These are phyloP conservation scores for Diddensiella transvaalensis DNA, from an alignment of 805 yeast species.

Conservation along the genomic window DNA sequence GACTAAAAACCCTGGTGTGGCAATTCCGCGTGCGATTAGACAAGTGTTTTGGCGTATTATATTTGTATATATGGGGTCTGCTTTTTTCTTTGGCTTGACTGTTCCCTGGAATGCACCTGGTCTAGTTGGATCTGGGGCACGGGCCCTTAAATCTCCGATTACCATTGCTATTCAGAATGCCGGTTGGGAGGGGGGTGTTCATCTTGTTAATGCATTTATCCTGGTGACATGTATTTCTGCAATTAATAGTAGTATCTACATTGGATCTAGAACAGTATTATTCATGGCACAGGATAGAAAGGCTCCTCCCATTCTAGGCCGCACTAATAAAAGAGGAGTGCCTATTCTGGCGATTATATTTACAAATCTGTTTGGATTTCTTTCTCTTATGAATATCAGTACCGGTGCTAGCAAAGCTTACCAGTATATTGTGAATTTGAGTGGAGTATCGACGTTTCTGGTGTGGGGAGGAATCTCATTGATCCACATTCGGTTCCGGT, in stretches of 20 bases:
- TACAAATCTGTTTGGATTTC: conserved; percentile 51
- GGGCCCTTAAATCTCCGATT: conserved; percentile 50
- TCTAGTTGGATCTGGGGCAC: conserved; percentile 39
- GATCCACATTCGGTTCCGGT: conserved; percentile 55
- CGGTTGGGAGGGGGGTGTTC: conserved; percentile 50
- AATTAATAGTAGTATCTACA: conserved; percentile 63
- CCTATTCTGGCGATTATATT: conserved; percentile 58
- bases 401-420: conserved; percentile 62
- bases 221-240: conserved; percentile 64
- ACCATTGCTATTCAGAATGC: conserved; percentile 47
- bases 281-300: conserved; percentile 58
- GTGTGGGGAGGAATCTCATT: conserved; percentile 63
- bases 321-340: conserved; percentile 55
- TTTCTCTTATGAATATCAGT: conserved; percentile 54
- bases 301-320: conserved; percentile 54
- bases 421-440: conserved; percentile 54
- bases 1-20: conserved; percentile 55
- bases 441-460: conserved; percentile 64
- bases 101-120: conserved; percentile 53
- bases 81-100: conserved; percentile 56
- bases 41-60: conserved; percentile 56
- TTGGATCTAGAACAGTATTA: conserved; percentile 65
- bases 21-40: conserved; percentile 59
- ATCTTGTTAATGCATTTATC: conserved; percentile 60
- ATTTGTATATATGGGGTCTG: conserved; percentile 53